These are phyloP conservation scores for Allium sativum DNA, from an alignment of 106 monocot genomes.

Conservation along the genomic window DNA sequence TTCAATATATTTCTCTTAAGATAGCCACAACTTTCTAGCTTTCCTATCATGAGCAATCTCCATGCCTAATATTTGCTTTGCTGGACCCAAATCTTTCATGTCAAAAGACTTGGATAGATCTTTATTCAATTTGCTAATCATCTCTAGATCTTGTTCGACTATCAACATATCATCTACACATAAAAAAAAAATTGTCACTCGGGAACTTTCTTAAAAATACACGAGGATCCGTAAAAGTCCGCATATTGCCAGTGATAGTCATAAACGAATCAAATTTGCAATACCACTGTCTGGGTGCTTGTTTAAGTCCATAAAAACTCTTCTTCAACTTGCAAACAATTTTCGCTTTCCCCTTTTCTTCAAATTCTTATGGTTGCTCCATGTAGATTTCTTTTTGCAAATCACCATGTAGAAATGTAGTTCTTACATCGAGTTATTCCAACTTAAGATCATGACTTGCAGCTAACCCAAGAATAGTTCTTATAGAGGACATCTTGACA, in stretches of 20 bases:
- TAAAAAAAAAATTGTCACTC: constrained; percentile 1
- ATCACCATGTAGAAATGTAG: background rate
- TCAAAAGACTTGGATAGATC: constrained; percentile 1
- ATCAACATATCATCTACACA: constrained; percentile 5
- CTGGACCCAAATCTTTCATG: constrained; percentile 8
- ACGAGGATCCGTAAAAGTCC: background rate
- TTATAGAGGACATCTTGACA: background rate
- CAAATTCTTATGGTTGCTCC: background rate
- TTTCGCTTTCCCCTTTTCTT: constrained; percentile 3
- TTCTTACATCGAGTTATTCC: constrained; percentile 1
- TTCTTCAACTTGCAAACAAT: constrained; percentile 1
- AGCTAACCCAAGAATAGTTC: background rate
- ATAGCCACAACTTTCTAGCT: background rate
- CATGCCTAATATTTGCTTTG: constrained; percentile 8
- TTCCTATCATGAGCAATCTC: background rate
- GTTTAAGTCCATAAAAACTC: constrained; percentile 1
- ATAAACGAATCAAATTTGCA: background rate
- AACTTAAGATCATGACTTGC: background rate
- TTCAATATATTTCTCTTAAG: constrained; percentile 6
- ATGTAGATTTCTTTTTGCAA: constrained; percentile 3
- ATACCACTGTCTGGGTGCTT: constrained; percentile 4
- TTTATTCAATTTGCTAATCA: constrained; percentile 1
- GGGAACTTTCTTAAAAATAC: background rate
- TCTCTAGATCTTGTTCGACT: background rate
- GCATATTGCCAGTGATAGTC: background rate